Percentiles rank a stretch among this genome's conserved stretches.
These are phyloP conservation scores for Aspergillus nidulans DNA, from an alignment of 495 filamentous ascomycete species.

Conservation along the genomic window DNA sequence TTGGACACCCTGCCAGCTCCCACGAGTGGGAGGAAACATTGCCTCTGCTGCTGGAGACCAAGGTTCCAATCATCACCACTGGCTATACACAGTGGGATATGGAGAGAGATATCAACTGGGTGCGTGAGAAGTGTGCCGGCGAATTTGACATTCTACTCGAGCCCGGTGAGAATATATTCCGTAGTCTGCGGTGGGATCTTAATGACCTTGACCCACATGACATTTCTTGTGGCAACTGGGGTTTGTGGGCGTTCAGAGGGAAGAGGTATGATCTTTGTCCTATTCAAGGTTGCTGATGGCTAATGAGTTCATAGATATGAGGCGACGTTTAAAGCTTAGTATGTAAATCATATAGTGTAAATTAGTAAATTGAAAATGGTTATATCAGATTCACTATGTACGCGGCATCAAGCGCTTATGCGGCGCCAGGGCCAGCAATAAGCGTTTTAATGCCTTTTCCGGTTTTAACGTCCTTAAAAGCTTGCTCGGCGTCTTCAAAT, in stretches of 20 bases:
- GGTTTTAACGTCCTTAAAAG: slow-evolving; percentile 44
- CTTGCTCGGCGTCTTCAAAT: slow-evolving; percentile 50
- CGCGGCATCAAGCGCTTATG: not conserved
- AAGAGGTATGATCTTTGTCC: slow-evolving; percentile 68
- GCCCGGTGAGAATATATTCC: slow-evolving; percentile 90
- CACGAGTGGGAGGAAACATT: slow-evolving; percentile 92
- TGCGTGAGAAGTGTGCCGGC: slow-evolving; percentile 72
- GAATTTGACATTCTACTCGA: slow-evolving; percentile 91
- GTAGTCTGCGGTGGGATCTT: slow-evolving; percentile 93
- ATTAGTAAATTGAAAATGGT: too few relatives aligned
- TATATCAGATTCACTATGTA: too few relatives aligned
- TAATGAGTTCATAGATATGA: slow-evolving; percentile 34
- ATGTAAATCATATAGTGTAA: not conserved
- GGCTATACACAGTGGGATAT: slow-evolving; percentile 96
- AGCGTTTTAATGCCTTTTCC: slow-evolving; percentile 48
- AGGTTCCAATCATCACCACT: slow-evolving; percentile 86
- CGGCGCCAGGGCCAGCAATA: slow-evolving; percentile 33
- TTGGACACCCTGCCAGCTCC: slow-evolving; percentile 87
- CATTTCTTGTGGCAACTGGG: slow-evolving; percentile 94
- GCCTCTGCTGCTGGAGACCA: slow-evolving; percentile 86
- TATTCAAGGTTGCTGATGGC: not conserved
- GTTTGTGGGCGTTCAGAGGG: slow-evolving; percentile 91
- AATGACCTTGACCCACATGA: slow-evolving; percentile 95
- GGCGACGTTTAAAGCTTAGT: slow-evolving; percentile 26
- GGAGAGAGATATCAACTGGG: slow-evolving; percentile 85